These are phyloP conservation scores for Phytopythium aichiense DNA, from an alignment of 352 stramenopile species.

Conservation along the genomic window DNA sequence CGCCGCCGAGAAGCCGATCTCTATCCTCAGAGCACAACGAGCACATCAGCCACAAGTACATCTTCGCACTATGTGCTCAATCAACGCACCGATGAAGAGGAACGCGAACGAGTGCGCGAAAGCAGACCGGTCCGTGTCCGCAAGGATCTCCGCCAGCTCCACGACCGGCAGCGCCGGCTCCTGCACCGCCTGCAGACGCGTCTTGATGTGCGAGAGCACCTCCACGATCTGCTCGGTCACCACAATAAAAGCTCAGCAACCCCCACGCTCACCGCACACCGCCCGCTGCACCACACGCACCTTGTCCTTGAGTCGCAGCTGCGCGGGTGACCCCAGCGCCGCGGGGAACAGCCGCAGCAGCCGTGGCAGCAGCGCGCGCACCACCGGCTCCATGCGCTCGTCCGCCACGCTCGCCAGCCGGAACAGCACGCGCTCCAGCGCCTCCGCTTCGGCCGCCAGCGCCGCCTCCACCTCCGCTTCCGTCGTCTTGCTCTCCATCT, in stretches of 20 bases:
- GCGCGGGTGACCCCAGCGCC: conserved; percentile 24
- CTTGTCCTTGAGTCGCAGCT: conserved; percentile 67
- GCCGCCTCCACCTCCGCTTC: conserved; percentile 8
- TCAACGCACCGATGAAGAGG: conserved; percentile 61
- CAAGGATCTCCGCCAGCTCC: conserved; percentile 40
- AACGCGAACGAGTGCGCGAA: conserved; percentile 69
- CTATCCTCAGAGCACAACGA: conserved; percentile 15
- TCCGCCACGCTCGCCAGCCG: conserved; percentile 66
- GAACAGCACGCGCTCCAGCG: conserved; percentile 76
- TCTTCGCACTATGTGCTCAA: neutral
- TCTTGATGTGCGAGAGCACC: conserved; percentile 72
- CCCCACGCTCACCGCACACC: neutral
- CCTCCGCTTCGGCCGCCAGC: conserved; percentile 51
- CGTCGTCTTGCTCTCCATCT: conserved; percentile 9
- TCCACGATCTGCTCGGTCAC: conserved; percentile 46
- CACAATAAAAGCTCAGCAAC: neutral
- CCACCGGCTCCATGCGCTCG: conserved; percentile 53
- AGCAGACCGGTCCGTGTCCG: conserved; percentile 30
- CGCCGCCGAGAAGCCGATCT: conserved; percentile 59
- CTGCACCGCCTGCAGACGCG: conserved; percentile 53
- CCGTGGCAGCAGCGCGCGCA: conserved; percentile 64
- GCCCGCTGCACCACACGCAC: conserved; percentile 11
- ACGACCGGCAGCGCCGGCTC: conserved; percentile 43
- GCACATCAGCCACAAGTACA: neutral
- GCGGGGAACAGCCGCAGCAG: conserved; percentile 58